These are phyloP conservation scores for Chalciporus piperatus DNA, from an alignment of 768 basidiomycete genomes.

Conservation along the genomic window DNA sequence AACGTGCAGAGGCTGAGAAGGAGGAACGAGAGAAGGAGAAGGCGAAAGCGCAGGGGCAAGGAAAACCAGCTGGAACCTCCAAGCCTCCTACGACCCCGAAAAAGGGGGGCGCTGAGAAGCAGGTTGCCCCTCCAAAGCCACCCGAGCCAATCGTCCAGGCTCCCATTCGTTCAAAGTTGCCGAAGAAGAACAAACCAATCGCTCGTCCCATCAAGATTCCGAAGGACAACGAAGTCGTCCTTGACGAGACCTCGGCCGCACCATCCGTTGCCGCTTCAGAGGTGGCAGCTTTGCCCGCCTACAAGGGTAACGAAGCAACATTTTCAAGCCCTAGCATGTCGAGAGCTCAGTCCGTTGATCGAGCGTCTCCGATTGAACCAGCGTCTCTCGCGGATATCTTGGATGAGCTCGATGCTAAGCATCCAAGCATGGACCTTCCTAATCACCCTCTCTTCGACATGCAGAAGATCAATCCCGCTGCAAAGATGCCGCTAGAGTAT, in stretches of 20 bases:
- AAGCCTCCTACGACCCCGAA: constrained; percentile 21
- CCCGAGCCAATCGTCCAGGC: constrained; percentile 52
- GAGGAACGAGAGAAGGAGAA: constrained; percentile 28
- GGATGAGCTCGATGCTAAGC: constrained; percentile 60
- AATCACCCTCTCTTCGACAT: constrained; percentile 76
- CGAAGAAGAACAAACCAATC: constrained; percentile 75
- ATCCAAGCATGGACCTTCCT: constrained; percentile 62
- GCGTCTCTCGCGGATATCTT: constrained; percentile 63
- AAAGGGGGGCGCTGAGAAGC: constrained; percentile 19
- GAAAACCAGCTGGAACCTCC: constrained; percentile 21
- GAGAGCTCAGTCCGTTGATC: constrained; percentile 60
- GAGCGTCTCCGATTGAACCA: constrained; percentile 39
- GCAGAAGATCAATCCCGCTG: constrained; percentile 67
- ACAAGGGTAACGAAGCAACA: constrained; percentile 29
- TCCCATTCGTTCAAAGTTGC: constrained; percentile 77
- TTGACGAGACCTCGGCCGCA: constrained; percentile 41
- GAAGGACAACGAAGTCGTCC: constrained; percentile 52
- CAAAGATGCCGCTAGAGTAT: constrained; percentile 80
- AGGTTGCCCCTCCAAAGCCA: constrained; percentile 14
- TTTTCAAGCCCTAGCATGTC: constrained; percentile 56
- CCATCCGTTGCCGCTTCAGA: constrained; percentile 51
- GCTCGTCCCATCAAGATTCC: constrained; percentile 55
- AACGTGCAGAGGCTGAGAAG: constrained; percentile 25
- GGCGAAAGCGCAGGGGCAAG: constrained; percentile 25
- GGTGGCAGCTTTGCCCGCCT: constrained; percentile 36